A percentile compares a stretch with the other conserved stretches of the same genome.
Conservation (phyloP, 2,329 filamentous ascomycete species). For the Lecanicillium sp. region DNA sequence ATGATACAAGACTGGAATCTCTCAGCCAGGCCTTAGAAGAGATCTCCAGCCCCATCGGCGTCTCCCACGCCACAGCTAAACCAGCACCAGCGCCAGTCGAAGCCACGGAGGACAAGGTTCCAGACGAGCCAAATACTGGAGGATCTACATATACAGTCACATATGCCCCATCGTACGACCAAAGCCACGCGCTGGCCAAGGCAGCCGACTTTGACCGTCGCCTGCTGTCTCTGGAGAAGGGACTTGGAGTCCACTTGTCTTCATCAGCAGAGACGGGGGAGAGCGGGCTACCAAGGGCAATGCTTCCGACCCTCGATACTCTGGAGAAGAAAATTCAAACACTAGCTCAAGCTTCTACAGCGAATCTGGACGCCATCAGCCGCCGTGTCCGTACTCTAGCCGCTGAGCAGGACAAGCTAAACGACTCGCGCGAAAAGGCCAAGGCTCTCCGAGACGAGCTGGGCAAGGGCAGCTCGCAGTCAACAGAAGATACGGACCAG, state of each 20-base stretch:
- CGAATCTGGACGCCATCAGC: slow-evolving; percentile 65
- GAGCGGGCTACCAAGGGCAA: slow-evolving; percentile 53
- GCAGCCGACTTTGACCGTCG: slow-evolving; percentile 83
- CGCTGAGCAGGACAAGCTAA: slow-evolving; percentile 64
- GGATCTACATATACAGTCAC: slow-evolving; percentile 55
- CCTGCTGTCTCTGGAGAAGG: slow-evolving; percentile 69
- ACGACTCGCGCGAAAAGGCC: slow-evolving; percentile 56
- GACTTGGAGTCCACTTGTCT: slow-evolving; percentile 69
- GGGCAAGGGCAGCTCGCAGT: slow-evolving; percentile 25
- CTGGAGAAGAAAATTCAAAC: slow-evolving; percentile 75
- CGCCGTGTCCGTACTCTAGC: slow-evolving; percentile 63
- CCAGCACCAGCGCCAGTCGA: slow-evolving; percentile 10
- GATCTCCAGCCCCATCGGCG: slow-evolving; percentile 35
- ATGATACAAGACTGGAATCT: slow-evolving; percentile 42
- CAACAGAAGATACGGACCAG: slow-evolving; percentile 55
- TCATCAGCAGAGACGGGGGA: slow-evolving; percentile 55
- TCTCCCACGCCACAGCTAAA: slow-evolving; percentile 6
- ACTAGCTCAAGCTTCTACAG: slow-evolving; percentile 63
- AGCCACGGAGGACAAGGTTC: slow-evolving; percentile 13
- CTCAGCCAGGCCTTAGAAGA: slow-evolving; percentile 66
- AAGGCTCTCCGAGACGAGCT: slow-evolving; percentile 55
- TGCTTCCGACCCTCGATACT: slow-evolving; percentile 73
- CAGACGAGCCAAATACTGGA: slow-evolving; percentile 8
- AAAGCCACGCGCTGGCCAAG: slow-evolving; percentile 66
- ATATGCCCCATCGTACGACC: slow-evolving; percentile 56